Base-by-base conservation (phyloP, 352 stramenopile genomes). In the Pythium volutum region DNA sequence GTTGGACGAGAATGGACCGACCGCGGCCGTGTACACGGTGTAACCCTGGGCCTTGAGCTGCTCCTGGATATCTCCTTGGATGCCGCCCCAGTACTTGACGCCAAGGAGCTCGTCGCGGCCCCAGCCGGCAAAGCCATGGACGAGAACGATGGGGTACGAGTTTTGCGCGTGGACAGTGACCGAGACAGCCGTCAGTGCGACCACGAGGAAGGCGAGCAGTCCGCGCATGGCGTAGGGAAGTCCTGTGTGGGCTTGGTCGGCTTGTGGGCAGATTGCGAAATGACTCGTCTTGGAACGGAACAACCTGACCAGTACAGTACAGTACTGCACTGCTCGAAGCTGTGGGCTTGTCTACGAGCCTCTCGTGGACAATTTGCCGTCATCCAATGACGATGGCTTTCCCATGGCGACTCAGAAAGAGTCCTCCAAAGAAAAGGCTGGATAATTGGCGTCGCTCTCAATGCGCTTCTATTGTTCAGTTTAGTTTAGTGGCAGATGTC, bases 1-100 rank as follows among this genome's bases (percentile, higher is more conserved):
- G 58, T 79, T 74, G 38, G 31, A 61, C 10, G 60, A 74, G 47
- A 78, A 66, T 10, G 64, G 64, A 11, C 67, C 64, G n/a, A 78
- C 57, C 11, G 33, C 39, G 10, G 68, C 67, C 7, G 59, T 70
- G 39, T 64, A 59, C 18, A 73, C 66, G 6, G 23, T 70, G 62
- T 78, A 73, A 22, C 73, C 71, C 52, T 79, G 31, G 11, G 52
- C 52, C 41, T 69, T 54, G 49, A 79, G 68, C 41, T 74, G 55
- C 36, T 63, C 42, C 41, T 67, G 49, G 26, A 67, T 26, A 43
- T 73, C 62, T 39, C 57, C 62, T 16, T 74, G 56, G 23, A 69
- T 10, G 3, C 51, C 59, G 2, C 55, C 61, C 70, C 70, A 77
- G 51, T 74, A 75, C 42, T 61, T 59, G 29, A 67, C 16, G 3